These are phyloP conservation scores for Xylaria venustula DNA, from an alignment of 495 filamentous ascomycete genomes.

Conservation along the genomic window DNA sequence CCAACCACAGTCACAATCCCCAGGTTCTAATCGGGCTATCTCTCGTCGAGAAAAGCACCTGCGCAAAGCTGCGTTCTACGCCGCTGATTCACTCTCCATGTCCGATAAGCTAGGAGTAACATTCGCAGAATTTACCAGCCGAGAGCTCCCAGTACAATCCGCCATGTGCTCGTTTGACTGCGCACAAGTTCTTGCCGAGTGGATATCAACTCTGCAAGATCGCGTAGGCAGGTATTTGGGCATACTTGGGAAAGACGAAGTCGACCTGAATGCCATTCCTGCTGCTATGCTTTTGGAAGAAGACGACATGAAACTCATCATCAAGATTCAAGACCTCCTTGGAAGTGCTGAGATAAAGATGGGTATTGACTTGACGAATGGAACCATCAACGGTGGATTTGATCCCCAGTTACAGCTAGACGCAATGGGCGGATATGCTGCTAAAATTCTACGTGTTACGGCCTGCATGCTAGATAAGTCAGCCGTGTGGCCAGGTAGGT, in stretches of 20 bases:
- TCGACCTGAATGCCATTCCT: constrained; percentile 73
- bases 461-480: constrained; percentile 88
- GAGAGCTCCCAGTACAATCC: constrained; percentile 90
- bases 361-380: constrained; percentile 50
- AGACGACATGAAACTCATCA: constrained; percentile 83
- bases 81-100: constrained; percentile 88
- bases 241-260: constrained; percentile 76
- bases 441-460: constrained; percentile 82
- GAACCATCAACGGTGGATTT: constrained; percentile 43
- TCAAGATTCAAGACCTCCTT: constrained; percentile 81
- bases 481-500: constrained; percentile 88
- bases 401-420: constrained; percentile 56
- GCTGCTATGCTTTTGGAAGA: constrained; percentile 88
- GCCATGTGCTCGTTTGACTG: constrained; percentile 95
- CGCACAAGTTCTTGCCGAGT: constrained; percentile 94
- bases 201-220: constrained; percentile 93
- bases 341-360: constrained; percentile 79
- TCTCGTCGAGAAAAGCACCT: constrained; percentile 76
- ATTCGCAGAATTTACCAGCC: constrained; percentile 79
- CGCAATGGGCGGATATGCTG: constrained; percentile 70
- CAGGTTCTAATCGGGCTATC: constrained; percentile 30
- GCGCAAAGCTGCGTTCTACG: constrained; percentile 91
- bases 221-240: constrained; percentile 87
- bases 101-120: constrained; percentile 85
- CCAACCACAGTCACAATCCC: constrained; percentile 25